These are phyloP conservation scores for Helianthus tuberosus DNA, from an alignment of 129 eudicot genomes.

Conservation along the genomic window DNA sequence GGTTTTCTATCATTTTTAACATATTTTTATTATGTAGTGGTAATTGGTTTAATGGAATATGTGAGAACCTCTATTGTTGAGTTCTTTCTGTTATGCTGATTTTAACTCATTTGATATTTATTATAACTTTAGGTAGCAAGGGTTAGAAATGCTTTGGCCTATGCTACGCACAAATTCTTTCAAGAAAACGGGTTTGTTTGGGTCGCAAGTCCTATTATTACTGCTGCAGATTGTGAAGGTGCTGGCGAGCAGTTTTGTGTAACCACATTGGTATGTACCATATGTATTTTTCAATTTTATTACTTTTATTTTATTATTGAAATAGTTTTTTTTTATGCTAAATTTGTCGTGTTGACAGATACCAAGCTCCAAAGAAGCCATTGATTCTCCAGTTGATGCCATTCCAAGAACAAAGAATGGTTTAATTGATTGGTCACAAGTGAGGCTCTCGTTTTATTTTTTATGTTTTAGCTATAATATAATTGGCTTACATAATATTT, in stretches of 20 bases:
- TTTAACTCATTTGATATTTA: slow-evolving; percentile 3
- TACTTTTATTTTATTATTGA: neutral
- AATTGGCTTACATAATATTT: neutral
- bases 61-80: neutral
- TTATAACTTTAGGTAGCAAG: slow-evolving; percentile 71
- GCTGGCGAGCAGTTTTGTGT: slow-evolving; percentile 99
- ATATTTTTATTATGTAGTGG: neutral
- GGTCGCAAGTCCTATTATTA: slow-evolving; percentile 95
- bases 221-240: slow-evolving; percentile 99
- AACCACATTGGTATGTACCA: slow-evolving; percentile 79
- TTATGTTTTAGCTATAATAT: neutral
- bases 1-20: slow-evolving; percentile 3
- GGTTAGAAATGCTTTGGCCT: slow-evolving; percentile 91
- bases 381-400: slow-evolving; percentile 62
- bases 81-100: slow-evolving; percentile 7
- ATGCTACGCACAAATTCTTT: slow-evolving; percentile 94
- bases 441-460: slow-evolving; percentile 31
- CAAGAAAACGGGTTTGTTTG: slow-evolving; percentile 99
- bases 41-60: slow-evolving; percentile 6
- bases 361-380: slow-evolving; percentile 70
- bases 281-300: neutral
- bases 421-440: slow-evolving; percentile 95
- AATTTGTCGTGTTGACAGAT: slow-evolving; percentile 48
- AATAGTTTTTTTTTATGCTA: neutral
- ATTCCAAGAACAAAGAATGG: slow-evolving; percentile 78